Percentiles rank a stretch among this genome's conserved stretches.
Evolutionary conservation across 768 basidiomycete genomes (phyloP).

Genomic region (Trametes maxima): DNA sequence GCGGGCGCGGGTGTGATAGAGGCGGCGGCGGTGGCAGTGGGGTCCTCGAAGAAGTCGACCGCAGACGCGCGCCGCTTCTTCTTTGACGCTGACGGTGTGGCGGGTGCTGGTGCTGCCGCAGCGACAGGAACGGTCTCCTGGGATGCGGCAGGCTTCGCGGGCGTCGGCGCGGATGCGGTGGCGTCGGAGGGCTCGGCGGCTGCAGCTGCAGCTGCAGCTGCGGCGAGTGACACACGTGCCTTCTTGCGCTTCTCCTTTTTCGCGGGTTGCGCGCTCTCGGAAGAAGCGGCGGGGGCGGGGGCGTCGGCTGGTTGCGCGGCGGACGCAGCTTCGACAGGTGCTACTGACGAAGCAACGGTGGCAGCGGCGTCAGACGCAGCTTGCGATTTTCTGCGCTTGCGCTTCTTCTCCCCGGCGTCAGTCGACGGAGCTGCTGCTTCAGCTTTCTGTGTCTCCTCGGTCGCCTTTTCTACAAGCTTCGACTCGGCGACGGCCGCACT

Average conservation of each 20-base stretch:
- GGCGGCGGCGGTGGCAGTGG: slow-evolving; percentile 6
- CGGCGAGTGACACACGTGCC: slow-evolving; percentile 13
- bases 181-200: slow-evolving; percentile 12
- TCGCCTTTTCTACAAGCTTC: neutral
- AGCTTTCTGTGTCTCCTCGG: neutral
- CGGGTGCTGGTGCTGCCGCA: slow-evolving; percentile 14
- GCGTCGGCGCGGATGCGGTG: slow-evolving; percentile 5
- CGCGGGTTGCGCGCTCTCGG: slow-evolving; percentile 8
- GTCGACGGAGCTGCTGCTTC: neutral
- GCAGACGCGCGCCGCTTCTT: slow-evolving; percentile 29
- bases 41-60: slow-evolving; percentile 31
- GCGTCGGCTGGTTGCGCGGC: neutral
- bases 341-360: slow-evolving; percentile 2
- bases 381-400: slow-evolving; percentile 19
- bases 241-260: slow-evolving; percentile 26
- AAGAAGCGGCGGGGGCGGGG: neutral
- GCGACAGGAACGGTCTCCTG: slow-evolving; percentile 5
- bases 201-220: neutral
- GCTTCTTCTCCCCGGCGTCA: slow-evolving; percentile 26
- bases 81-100: slow-evolving; percentile 22
- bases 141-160: neutral
- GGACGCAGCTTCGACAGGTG: neutral
- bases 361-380: slow-evolving; percentile 5
- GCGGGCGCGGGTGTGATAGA: neutral
- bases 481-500: neutral